These are phyloP conservation scores for Acanthamoeba rhysodes DNA, from an alignment of 208 protist genomes.

Conservation along the genomic window DNA sequence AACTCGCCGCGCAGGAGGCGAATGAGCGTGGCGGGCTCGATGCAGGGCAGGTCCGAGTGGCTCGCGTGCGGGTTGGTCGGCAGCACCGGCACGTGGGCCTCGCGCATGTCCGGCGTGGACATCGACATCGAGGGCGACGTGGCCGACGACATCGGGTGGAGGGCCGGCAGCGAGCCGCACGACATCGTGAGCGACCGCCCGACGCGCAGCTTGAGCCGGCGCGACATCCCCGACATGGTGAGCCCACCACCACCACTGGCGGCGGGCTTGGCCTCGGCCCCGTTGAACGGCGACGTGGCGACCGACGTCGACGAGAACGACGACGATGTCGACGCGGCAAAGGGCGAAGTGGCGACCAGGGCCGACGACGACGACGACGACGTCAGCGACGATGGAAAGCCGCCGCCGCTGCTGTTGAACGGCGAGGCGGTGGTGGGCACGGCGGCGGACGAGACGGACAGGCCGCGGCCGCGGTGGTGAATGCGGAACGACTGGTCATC, in stretches of 20 bases:
- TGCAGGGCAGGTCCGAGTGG: slow-evolving; percentile 23
- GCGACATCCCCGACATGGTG: not conserved
- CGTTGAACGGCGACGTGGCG: too few relatives aligned
- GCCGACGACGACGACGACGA: not conserved
- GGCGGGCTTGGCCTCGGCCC: too few relatives aligned
- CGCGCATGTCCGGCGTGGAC: not conserved
- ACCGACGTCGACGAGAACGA: too few relatives aligned
- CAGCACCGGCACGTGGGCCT: slow-evolving; percentile 37
- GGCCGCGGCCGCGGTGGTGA: not conserved
- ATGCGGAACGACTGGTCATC: not conserved
- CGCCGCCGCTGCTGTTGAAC: too few relatives aligned
- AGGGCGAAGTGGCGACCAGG: not conserved
- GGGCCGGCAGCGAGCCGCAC: not conserved
- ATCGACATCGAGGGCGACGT: not conserved
- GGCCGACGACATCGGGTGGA: not conserved
- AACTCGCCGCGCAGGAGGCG: not conserved
- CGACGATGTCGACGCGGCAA: not conserved
- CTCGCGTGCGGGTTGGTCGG: not conserved
- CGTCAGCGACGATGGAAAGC: too few relatives aligned
- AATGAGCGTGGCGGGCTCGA: slow-evolving; percentile 8
- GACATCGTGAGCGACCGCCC: not conserved
- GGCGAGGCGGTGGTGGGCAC: not conserved
- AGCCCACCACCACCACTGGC: not conserved
- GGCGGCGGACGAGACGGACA: not conserved
- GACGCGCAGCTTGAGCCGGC: not conserved